These are phyloP conservation scores for Fusarium sarcochroum DNA, from an alignment of 2,329 filamentous ascomycete species.

Conservation along the genomic window DNA sequence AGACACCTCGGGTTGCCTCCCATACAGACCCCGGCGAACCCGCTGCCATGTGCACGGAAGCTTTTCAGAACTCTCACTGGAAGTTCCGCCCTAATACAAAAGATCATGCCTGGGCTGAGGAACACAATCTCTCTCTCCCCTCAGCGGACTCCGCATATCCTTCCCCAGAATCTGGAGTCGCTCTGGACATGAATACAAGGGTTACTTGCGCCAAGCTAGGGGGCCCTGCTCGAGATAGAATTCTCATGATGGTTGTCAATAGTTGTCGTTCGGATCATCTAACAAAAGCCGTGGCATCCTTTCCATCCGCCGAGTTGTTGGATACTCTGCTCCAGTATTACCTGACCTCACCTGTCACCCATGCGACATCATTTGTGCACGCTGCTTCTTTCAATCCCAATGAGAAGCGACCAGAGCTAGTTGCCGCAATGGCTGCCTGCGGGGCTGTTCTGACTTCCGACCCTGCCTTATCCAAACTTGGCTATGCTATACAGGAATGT, in stretches of 20 bases:
- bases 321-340: conserved; percentile 58
- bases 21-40: conserved; percentile 28
- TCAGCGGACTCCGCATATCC: conserved; percentile 33
- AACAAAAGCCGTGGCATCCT: conserved; percentile 52
- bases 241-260: conserved; percentile 49
- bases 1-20: conserved; percentile 17
- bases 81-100: conserved; percentile 50
- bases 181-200: conserved; percentile 27
- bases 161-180: conserved; percentile 46
- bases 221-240: conserved; percentile 47
- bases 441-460: conserved; percentile 56
- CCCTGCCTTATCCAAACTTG: conserved; percentile 56
- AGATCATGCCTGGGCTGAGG: conserved; percentile 51
- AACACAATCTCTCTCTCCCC: conserved; percentile 52
- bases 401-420: conserved; percentile 53
- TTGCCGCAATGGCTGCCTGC: conserved; percentile 54
- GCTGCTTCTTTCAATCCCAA: conserved; percentile 55
- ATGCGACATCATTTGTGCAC: conserved; percentile 55
- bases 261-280: conserved; percentile 47
- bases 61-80: conserved; percentile 49
- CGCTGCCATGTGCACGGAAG: conserved; percentile 42
- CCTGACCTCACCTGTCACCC: conserved; percentile 47
- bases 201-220: conserved; percentile 41
- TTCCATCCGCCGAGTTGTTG: conserved; percentile 57
- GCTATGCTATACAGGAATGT: conserved; percentile 58